Conservation (phyloP, 2,329 filamentous ascomycete genomes). For the Penicillium thymicola region DNA sequence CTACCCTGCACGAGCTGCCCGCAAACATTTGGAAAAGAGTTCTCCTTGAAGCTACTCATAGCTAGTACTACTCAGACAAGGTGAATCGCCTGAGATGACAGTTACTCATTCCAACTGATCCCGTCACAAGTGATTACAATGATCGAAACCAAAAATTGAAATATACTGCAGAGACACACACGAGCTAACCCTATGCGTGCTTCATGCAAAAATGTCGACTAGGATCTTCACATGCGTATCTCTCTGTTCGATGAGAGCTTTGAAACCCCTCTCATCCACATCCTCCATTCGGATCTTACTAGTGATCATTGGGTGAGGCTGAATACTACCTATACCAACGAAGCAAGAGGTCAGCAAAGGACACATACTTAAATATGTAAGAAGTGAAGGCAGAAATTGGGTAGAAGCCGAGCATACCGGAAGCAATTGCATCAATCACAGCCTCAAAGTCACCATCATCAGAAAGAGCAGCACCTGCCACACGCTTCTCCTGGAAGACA, state of each 20-base stretch:
- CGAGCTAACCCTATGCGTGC: not conserved
- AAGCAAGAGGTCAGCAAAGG: conserved; percentile 20
- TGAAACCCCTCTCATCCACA: conserved; percentile 57
- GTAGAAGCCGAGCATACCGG: conserved; percentile 17
- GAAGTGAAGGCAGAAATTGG: not conserved
- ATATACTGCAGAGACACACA: not conserved
- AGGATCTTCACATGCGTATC: conserved; percentile 64
- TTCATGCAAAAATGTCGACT: conserved; percentile 38
- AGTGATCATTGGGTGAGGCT: conserved; percentile 59
- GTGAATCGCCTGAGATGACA: no score
- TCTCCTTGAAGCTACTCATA: no score
- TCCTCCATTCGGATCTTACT: conserved; percentile 56
- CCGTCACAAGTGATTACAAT: not conserved
- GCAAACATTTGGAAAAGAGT: no score
- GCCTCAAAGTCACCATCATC: conserved; percentile 55
- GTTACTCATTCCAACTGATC: no score
- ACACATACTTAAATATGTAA: not conserved
- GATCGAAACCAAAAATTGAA: not conserved
- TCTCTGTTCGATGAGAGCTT: conserved; percentile 57
- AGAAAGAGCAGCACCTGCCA: conserved; percentile 49
- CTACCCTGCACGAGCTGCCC: no score
- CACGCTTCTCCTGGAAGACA: conserved; percentile 53
- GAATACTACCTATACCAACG: conserved; percentile 44
- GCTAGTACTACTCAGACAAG: no score
- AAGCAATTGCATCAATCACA: conserved; percentile 52